Base-by-base conservation (phyloP, 148 eudicot genomes). In the Fagopyrum homotropicum region DNA sequence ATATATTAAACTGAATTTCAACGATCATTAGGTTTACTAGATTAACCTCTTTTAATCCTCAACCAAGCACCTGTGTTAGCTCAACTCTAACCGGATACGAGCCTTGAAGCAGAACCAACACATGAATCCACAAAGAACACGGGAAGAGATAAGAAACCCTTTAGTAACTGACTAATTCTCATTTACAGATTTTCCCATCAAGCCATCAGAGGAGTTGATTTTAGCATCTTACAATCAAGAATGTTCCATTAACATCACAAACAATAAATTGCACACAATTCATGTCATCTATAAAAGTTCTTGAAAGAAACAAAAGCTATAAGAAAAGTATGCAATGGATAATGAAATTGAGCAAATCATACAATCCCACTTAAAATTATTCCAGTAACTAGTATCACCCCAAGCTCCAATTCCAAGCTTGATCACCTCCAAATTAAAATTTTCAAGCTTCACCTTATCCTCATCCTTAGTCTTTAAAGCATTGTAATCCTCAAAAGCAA, bases 381-480 rank as follows among this genome's bases (percentile, higher is more conserved):
- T 95, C 99, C 99, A 95, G 76, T 90, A 92, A 73, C 84, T 84
- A 46, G 92, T 90, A 74, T 95, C 99, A 75, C 99, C 99, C 99
- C 97, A 95, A 88, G 97, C 96, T 48, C 99, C 99, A 85, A 92
- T 84, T 26, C 99, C 99, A 79, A 95, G 83, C 85, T 56, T 85
- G 19, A 90, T 85, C 10, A 95, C 92, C 80, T 85, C 82, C 86
- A 92, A 81, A 69, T 88, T 84, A 29, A 97, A 95, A 22, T 83
- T 88, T 56, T 97, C 99, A 60, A 95, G 75, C 76, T 92, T 88
- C 77, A 90, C 77, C 75, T 86, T 87, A 44, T 79, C 88, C 77
- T 87, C 87, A 26, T 71, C 81, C 5, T 45, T 69, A 4, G 79
- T 55, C 76, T 80, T 84, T 54, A 72, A 47, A 45, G 77, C 79